These are phyloP conservation scores for Metschnikowia picachoensis DNA, from an alignment of 805 yeast genomes.

Conservation along the genomic window DNA sequence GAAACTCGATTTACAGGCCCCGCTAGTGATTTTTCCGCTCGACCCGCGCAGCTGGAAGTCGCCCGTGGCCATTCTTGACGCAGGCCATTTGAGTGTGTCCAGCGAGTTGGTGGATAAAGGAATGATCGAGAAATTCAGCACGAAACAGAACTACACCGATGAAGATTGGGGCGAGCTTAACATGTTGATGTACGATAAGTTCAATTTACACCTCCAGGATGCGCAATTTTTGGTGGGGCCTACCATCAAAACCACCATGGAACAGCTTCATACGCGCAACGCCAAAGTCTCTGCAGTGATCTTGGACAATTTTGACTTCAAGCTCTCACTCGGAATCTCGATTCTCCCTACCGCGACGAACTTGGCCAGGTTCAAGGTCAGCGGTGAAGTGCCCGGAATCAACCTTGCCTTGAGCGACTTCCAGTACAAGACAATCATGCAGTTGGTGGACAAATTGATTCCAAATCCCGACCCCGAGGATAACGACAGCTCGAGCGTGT, in stretches of 20 bases:
- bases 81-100: constrained; percentile 84
- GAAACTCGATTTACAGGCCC: constrained; percentile 89
- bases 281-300: constrained; percentile 52
- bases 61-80: constrained; percentile 89
- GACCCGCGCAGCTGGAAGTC: constrained; percentile 76
- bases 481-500: constrained; percentile 31
- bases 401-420: constrained; percentile 75
- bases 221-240: constrained; percentile 89
- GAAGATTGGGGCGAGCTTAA: constrained; percentile 76
- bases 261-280: constrained; percentile 52
- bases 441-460: constrained; percentile 61
- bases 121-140: constrained; percentile 63
- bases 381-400: constrained; percentile 74
- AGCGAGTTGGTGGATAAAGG: constrained; percentile 77
- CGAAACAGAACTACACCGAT: constrained; percentile 51
- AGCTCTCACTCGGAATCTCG: constrained; percentile 72
- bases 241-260: constrained; percentile 70
- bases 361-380: constrained; percentile 66
- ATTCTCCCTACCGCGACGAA: constrained; percentile 78
- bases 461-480: constrained; percentile 45
- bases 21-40: constrained; percentile 80
- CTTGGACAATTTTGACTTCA: constrained; percentile 71
- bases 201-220: constrained; percentile 69
- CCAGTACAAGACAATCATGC: constrained; percentile 86
- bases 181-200: constrained; percentile 85